Base-by-base conservation (phyloP, 768 basidiomycete species). In the Hygrocybe punicea region DNA sequence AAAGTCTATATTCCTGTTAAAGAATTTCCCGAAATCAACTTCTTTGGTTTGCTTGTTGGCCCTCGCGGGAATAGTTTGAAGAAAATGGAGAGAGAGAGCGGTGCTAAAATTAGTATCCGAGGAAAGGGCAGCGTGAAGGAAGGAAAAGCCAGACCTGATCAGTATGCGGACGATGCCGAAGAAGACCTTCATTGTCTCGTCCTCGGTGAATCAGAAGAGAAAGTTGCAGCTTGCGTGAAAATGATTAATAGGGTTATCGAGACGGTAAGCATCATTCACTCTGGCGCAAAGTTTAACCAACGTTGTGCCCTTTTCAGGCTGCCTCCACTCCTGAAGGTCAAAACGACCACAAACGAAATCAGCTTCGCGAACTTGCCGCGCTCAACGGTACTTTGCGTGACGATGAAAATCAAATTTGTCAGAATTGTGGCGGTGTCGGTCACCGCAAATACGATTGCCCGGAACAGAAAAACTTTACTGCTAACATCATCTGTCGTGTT, bases 1-100 rank as follows among this genome's bases (percentile, higher is more conserved):
- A 98, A 98, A 75, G 97, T 99, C 59, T 99, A 98, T 71, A 98
- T 99, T 59, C 97, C 97, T 39, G 95, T 98, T 70, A 98, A 99
- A 72, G 97, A 99, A 74, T 99, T 99, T 65, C 97, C 97, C 1
- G 96, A 98, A 75, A 98, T 99, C 80, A 99, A 99, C 71, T 99
- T 98, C 77, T 98, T 99, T 66, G 97, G 97, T 64, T 79, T 99
- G 60, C 84, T 99, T 59, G 96, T 99, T 61, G 97, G 97, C 37
- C 97, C 97, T 67, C 90, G 97, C 67, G 97, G 97, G 46, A 98
- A 99, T 71, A 95, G 95, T 77, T 76, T 98, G 81, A 99, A 99
- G 82, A 95, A 93, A 75, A 99, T 99, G 97, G 97, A 99, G 73
- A 81, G 91, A 57, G 93, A 98, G 66, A 93, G 90, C 67, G 97